Percentiles rank a stretch among this genome's conserved stretches.
phyloP scores from a whole-genome alignment of 2,329 filamentous ascomycete genomes.

The Diplodia corticola region DNA sequence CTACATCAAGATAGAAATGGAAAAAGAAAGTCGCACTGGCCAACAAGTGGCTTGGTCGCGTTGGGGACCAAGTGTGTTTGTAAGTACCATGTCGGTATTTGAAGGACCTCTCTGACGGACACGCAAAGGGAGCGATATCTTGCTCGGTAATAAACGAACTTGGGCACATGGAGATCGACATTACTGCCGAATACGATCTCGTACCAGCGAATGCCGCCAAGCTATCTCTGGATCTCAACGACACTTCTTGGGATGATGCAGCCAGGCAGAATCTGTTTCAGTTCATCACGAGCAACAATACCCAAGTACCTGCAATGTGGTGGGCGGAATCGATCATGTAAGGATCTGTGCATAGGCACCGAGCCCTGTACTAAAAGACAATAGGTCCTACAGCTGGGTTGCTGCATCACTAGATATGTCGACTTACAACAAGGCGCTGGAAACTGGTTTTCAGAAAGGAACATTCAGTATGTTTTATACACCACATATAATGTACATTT shows the following conservation, averaged over 20 bases:
- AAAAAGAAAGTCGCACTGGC: not conserved
- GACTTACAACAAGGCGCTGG: not conserved
- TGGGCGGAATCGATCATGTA: slow-evolving; percentile 3
- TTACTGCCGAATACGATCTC: not conserved
- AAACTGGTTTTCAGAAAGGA: not conserved
- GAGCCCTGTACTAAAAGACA: not conserved
- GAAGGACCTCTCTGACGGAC: not conserved
- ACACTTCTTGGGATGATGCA: not conserved
- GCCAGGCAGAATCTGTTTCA: not conserved
- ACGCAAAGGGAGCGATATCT: not conserved
- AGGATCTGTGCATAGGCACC: not conserved
- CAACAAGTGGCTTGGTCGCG: not conserved
- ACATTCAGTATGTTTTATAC: not conserved
- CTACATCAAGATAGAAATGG: slow-evolving; percentile 1
- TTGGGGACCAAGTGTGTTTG: not conserved
- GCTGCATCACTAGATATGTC: not conserved
- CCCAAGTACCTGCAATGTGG: not conserved
- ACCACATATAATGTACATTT: not conserved
- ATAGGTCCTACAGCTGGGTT: not conserved
- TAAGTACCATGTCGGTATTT: not conserved
- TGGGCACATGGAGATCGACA: not conserved
- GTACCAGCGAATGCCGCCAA: not conserved
- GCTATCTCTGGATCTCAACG: not conserved
- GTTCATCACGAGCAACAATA: not conserved
- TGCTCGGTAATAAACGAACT: not conserved